Evolutionary conservation across 768 basidiomycete genomes (phyloP), one percentile per base, ranked within the genome.

Genomic region (Baorangia bicolor): DNA sequence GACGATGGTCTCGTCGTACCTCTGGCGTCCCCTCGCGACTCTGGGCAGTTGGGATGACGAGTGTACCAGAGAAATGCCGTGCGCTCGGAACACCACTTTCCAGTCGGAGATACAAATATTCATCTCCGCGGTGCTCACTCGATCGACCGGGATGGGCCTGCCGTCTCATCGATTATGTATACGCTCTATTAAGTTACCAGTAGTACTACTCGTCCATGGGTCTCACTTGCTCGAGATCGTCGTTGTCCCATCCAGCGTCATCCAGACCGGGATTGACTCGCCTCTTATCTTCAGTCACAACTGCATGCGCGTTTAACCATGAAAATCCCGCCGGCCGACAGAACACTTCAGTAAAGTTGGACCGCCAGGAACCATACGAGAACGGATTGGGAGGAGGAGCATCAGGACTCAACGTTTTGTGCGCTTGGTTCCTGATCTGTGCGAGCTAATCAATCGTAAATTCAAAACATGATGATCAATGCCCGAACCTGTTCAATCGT

Each of bases 401-500:
- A 4, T 83, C 86, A 23, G 84, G 79, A 28, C 82, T 76, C 44
- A 94, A 73, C 28, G 80, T 77, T 60, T 85, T 87, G 69, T 92
- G 89, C 18, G 91, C 90, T 71, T 89, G 86, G 60, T 88, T 91
- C 55, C 94, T 85, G 62, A 96, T 93, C 88, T 93, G 66, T 55
- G 9, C 18, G 45, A 49, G 50, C 42, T 40, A 48, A 51, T 61
- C 45, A 61, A 42, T 43, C 39, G 41, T 42, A 16, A 28, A 27
- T 44, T 53, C 43, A 42, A 54, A 28, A 52, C 44, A 39, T 35
- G 53, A 41, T 20, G 39, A 61, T 65, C 60, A 51, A 51, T 44
- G 53, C 49, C 67, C 84, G 71, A 69, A 90, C 89, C 81, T 94
- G 92, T 75, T 98, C 95, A 58, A 98, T 94, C n/a, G 94, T 98